Evolutionary conservation across 768 basidiomycete species (phyloP), one percentile per base, ranked within the genome.

Genomic region (Tylopilus sp.): DNA sequence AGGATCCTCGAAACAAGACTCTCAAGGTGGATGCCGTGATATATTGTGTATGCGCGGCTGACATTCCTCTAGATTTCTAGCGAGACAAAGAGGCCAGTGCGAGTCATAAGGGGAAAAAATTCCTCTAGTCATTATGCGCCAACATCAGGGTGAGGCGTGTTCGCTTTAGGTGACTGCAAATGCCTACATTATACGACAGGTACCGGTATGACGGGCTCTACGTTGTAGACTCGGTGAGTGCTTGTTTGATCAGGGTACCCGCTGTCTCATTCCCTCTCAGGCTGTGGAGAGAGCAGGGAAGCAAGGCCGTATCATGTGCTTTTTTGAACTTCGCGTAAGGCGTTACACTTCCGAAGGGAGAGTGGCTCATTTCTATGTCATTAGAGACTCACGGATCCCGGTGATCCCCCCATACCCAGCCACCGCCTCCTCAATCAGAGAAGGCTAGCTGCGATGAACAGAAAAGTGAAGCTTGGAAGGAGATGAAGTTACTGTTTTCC

Each of bases 21-120:
- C 40, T 69, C 8, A 1, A 18, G 0, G 68, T 68, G 11, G 9
- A 59, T 52, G 38, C 8, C 20, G 0, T 11, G 12, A 23, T n/a
- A 28, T 26, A 22, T 7, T 6, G 21, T n/a, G 2, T 36, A 8
- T 28, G 3, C 4, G 15, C 43, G 28, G 12, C 35, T 55, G 18
- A 55, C 36, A 12, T 44, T 13, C 20, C 43, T 15, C 31, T 39
- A 75, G 69, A 43, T 69, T 11, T 74, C 74, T 4, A 47, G 2
- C 18, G 0, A 48, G 17, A 72, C 61, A 1, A 59, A 51, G 28
- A 60, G 58, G 17, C 73, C 72, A 0, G 71, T 75, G 1, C 68
- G 74, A 39, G 74, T 75, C 11, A 40, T 73, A 25, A 64, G 74
- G n/a, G 74, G 74, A 21, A 58, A 21, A 22, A 60, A 41, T 18